Evolutionary conservation across 2,329 filamentous ascomycete species (phyloP).

Genomic region (Ophiostoma sp.): DNA sequence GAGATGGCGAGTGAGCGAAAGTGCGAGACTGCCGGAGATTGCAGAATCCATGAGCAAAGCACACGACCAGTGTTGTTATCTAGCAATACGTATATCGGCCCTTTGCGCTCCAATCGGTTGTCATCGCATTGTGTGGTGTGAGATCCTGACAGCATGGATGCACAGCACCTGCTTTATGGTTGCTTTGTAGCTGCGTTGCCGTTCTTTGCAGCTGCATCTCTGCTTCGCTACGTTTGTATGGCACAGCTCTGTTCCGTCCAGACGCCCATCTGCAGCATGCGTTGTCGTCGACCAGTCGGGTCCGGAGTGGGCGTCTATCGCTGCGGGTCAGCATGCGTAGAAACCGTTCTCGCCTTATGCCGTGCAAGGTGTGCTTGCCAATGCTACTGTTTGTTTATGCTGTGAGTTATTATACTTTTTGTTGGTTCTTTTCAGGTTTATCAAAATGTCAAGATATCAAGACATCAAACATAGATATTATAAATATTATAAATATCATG

Average conservation of each 20-base stretch:
- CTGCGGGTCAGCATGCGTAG: neutral
- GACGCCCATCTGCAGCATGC: neutral
- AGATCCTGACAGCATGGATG: neutral
- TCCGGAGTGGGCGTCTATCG: neutral
- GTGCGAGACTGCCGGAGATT: neutral
- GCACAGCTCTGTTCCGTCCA: too few relatives aligned
- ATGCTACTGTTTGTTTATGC: too few relatives aligned
- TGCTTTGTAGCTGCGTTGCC: neutral
- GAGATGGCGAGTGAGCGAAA: neutral
- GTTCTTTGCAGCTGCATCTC: neutral
- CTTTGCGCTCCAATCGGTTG: neutral
- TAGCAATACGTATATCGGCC: neutral
- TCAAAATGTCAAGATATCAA: too few relatives aligned
- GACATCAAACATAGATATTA: too few relatives aligned
- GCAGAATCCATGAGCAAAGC: neutral
- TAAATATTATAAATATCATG: too few relatives aligned
- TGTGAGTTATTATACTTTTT: neutral
- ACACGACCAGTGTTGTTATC: neutral
- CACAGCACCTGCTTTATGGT: neutral
- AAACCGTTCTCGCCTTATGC: neutral
- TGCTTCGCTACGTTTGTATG: too few relatives aligned
- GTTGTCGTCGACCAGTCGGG: slow-evolving; percentile 8
- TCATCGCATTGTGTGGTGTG: neutral
- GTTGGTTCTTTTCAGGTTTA: too few relatives aligned
- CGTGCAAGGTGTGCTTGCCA: neutral